Evolutionary conservation across 2,329 filamentous ascomycete genomes (phyloP).

Genomic region (Aureobasidium musti): DNA sequence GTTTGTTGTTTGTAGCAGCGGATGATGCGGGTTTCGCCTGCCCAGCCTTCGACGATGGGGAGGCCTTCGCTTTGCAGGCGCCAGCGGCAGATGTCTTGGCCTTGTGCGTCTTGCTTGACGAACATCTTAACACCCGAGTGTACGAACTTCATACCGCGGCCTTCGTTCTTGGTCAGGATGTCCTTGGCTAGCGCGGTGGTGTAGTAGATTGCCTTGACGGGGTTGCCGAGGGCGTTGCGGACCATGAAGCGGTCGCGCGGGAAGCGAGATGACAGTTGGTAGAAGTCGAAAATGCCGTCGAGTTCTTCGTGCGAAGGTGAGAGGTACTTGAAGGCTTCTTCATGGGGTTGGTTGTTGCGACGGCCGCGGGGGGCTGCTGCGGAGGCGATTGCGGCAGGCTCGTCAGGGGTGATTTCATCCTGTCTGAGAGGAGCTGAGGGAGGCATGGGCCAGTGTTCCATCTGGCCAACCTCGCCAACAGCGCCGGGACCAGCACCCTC

Average conservation of each 20-base stretch:
- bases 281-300: conserved; percentile 76
- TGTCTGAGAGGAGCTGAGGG: conserved; percentile 31
- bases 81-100: conserved; percentile 85
- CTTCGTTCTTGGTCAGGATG: conserved; percentile 84
- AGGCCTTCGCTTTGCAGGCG: conserved; percentile 94
- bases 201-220: conserved; percentile 96
- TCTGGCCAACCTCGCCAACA: conserved; percentile 32
- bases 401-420: conserved; percentile 30
- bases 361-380: conserved; percentile 33
- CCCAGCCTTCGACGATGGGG: conserved; percentile 86
- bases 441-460: conserved; percentile 35
- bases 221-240: conserved; percentile 83
- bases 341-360: conserved; percentile 56
- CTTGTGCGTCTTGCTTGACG: conserved; percentile 93
- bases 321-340: conserved; percentile 96
- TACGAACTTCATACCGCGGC: conserved; percentile 89
- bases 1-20: conserved; percentile 75
- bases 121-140: conserved; percentile 99
- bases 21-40: conserved; percentile 75
- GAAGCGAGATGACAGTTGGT: conserved; percentile 79
- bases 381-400: conserved; percentile 31
- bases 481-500: conserved; percentile 34
- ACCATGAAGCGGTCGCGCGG: conserved; percentile 93
- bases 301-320: conserved; percentile 73
- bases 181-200: conserved; percentile 80